Evolutionary conservation across 1,139 yeast genomes (phyloP), one percentile per base, ranked within the genome.

Genomic region (Suhomyces guaymorum): DNA sequence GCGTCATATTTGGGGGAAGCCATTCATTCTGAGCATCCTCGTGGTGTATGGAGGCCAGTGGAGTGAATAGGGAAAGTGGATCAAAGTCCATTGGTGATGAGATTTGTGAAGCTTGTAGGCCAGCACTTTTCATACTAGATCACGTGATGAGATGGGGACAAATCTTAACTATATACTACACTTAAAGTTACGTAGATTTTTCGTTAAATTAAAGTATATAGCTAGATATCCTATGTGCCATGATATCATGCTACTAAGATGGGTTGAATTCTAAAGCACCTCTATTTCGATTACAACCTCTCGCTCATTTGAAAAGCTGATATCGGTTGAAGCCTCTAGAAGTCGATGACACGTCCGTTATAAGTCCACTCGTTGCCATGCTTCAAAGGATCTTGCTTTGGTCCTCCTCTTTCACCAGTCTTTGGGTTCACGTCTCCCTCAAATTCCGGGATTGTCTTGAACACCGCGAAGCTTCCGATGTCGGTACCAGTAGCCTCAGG

Each of bases 341-440:
- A 94, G 58, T 94, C 99, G 2, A 97, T 90, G 19, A 88, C 96
- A 55, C 97, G 77, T 1, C 98, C 98, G 55, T 92, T 90, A 57
- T 82, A 94, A 4, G 96, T 81, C 78, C 95, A 94, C 51, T 94
- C 99, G 27, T 90, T 92, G 4, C 54, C 52, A 54, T 88, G 95
- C 50, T 81, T 79, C 48, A 88, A 70, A 1, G 99, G 99, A 53
- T 94, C 97, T 59, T 92, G 97, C 54, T 94, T 94, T n/a, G 99
- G 99, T 0, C 98, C 99, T 26, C 96, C 96, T 20, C 82, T 70
- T 61, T 94, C 99, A 2, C 98, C 98, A 1, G 97, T 90, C 39
- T 71, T 73, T 0, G 99, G 99, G 54, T 92, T 92, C 22, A 75
- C 80, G 42, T 90, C 92, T 1, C 99, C 99, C 60, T 90, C 97